A percentile compares a stretch with the other conserved stretches of the same genome.
Conservation (phyloP, 768 basidiomycete species). For the Zangia roseola region DNA sequence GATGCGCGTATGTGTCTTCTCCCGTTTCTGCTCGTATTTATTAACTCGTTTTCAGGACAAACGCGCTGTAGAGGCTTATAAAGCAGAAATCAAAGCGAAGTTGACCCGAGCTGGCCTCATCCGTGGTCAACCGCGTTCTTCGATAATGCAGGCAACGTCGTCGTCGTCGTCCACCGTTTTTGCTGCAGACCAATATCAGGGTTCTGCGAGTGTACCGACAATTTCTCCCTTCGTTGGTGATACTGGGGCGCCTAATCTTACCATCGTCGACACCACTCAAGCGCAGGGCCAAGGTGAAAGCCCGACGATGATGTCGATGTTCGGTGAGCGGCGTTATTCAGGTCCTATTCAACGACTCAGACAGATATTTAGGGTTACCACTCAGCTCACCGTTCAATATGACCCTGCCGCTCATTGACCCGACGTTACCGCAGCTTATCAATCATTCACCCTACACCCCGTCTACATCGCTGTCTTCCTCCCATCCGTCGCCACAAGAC, state of each 20-base stretch:
- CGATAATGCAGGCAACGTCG: slow-evolving; percentile 40
- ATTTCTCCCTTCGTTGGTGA: slow-evolving; percentile 24
- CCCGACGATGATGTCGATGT: slow-evolving; percentile 28
- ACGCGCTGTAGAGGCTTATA: slow-evolving; percentile 77
- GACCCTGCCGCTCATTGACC: slow-evolving; percentile 28
- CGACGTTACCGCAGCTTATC: slow-evolving; percentile 26
- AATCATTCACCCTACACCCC: slow-evolving; percentile 36
- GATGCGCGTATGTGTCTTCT: slow-evolving; percentile 64
- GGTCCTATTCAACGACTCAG: slow-evolving; percentile 11
- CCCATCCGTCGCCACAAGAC: slow-evolving; percentile 35
- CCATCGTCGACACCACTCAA: slow-evolving; percentile 21
- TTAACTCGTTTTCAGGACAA: slow-evolving; percentile 59
- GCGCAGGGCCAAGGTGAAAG: slow-evolving; percentile 20
- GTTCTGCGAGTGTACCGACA: slow-evolving; percentile 18
- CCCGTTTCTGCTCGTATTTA: slow-evolving; percentile 6
- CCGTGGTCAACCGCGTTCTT: slow-evolving; percentile 74
- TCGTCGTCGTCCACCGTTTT: slow-evolving; percentile 35
- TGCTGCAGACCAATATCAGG: slow-evolving; percentile 28
- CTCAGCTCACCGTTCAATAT: slow-evolving; percentile 33
- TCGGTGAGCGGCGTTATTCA: slow-evolving; percentile 20
- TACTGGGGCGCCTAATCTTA: slow-evolving; percentile 18
- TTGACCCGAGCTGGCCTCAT: slow-evolving; percentile 76
- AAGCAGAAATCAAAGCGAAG: slow-evolving; percentile 80
- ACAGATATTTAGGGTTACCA: slow-evolving; percentile 19
- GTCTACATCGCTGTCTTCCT: slow-evolving; percentile 32